Evolutionary conservation across 2,329 filamentous ascomycete genomes (phyloP), one percentile per base, ranked within the genome.

Genomic region (Fusarium camptoceras): DNA sequence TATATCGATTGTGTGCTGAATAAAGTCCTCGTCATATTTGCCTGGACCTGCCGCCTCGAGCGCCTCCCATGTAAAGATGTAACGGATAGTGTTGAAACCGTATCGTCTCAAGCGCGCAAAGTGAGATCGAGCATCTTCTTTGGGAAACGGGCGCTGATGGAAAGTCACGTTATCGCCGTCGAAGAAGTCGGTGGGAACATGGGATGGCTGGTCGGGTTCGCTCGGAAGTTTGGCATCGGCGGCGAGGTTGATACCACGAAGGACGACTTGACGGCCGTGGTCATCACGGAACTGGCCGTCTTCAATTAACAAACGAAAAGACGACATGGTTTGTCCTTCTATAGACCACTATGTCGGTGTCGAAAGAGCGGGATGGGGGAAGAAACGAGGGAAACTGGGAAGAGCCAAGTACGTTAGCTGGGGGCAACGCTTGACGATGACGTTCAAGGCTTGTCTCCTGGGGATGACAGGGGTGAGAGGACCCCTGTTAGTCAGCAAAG

Each of bases 51-150:
- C 90, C 62, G 96, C 92, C 81, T 99, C 96, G 78, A 99, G 92
- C n/a, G 96, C 95, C 81, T 99, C 96, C 96, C 96, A 99, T 0
- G 96, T 98, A 78, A 98, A 99, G 73, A 99, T 85, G 80, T 99
- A 99, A 77, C 96, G 89, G 72, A 99, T 94, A 1, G 93, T 94
- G 80, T 98, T 99, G 85, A 97, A 99, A 16, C 96, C 96, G 85
- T 91, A 97, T 75, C 92, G 91, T 75, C 91, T 93, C 70, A 99
- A 82, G 44, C 94, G 88, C 15, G 92, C 88, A 79, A 99, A 98
- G 79, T 99, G 96, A 18, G 88, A 85, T 75, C 93, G 91, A 2
- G 96, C 94, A 72, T 98, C 93, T 51, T 93, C 89, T 49, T 93
- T 86, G 6, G 91, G 84, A 73, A 99, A 99, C 0, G 96, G 96